Evolutionary conservation across 495 filamentous ascomycete species (phyloP), one percentile per base, ranked within the genome.

Genomic region (Podospora australis): DNA sequence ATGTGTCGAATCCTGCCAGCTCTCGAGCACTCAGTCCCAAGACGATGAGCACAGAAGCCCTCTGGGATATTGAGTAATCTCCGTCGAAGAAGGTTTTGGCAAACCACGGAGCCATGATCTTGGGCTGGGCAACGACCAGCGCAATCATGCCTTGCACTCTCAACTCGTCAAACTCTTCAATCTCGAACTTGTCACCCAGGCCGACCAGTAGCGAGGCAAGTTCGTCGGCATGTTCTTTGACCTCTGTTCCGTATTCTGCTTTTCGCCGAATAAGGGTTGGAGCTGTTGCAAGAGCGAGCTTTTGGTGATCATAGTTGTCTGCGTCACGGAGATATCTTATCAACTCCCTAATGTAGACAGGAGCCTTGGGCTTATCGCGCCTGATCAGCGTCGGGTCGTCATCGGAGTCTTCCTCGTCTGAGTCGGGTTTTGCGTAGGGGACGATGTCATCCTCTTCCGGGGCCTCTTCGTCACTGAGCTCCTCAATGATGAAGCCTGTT

Each of bases 331-430:
- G 77, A 60, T 81, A 87, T 22, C 68, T 60, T 36, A 96, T 80
- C 30, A 99, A 72, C 55, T 96, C 88, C 39, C 89, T 82, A 54
- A 96, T 86, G 51, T 98, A 98, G 3, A 96, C 89, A 21, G 90
- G 94, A 9, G 90, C 79, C 35, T 78, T 84, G 30, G 86, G 84
- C 53, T 90, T 95, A 61, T 87, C 79, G 29, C 90, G 78, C 43
- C 83, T 80, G 32, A 97, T 73, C 26, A 94, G 67, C 0, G 88
- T 95, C 11, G 94, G 82, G 59, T 99, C 94, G 21, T 96, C 91
- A 46, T 95, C 89, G 1, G 84, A 86, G 64, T 97, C 94, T 48
- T 89, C 86, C 2, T 78, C 73, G 57, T 99, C 94, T n/a, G 86
- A 90, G 61, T 95, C 92, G 0, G 90, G 90, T 59, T 96, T 96